Percentiles rank a stretch among this genome's conserved stretches.
Evolutionary conservation across 768 basidiomycete genomes (phyloP).

Genomic region (Asterophora parasitica): DNA sequence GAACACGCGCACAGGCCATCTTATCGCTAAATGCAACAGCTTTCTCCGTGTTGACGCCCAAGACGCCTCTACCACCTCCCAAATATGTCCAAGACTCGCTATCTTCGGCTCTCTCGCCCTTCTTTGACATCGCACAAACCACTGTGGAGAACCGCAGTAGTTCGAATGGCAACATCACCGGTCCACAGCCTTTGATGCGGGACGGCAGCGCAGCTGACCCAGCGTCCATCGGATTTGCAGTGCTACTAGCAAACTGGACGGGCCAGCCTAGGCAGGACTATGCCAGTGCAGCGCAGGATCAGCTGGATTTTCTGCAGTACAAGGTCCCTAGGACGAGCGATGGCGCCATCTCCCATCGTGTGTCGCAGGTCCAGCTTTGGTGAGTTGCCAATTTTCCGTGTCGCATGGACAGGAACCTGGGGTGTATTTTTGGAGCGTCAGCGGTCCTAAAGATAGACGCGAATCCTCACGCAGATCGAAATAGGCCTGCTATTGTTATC

Average conservation of each 20-base stretch:
- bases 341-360: slow-evolving; percentile 80
- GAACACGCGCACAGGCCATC: slow-evolving; percentile 48
- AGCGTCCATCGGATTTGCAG: slow-evolving; percentile 67
- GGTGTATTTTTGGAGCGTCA: slow-evolving; percentile 2
- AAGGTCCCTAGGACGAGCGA: slow-evolving; percentile 58
- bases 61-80: slow-evolving; percentile 32
- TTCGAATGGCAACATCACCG: slow-evolving; percentile 37
- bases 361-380: slow-evolving; percentile 69
- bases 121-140: slow-evolving; percentile 49
- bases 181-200: slow-evolving; percentile 54
- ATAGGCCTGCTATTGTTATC: no score
- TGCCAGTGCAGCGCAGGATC: slow-evolving; percentile 56
- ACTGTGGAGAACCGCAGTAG: slow-evolving; percentile 44
- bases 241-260: slow-evolving; percentile 55
- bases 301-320: slow-evolving; percentile 58
- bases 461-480: no score
- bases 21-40: slow-evolving; percentile 39
- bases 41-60: slow-evolving; percentile 39
- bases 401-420: not conserved
- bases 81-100: slow-evolving; percentile 26
- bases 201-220: slow-evolving; percentile 73
- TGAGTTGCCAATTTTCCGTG: slow-evolving; percentile 25
- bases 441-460: no score
- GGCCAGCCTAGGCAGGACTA: slow-evolving; percentile 46
- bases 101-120: slow-evolving; percentile 39